Conservation (phyloP, 164 flowering plant species). For the Litsea cubeba region DNA sequence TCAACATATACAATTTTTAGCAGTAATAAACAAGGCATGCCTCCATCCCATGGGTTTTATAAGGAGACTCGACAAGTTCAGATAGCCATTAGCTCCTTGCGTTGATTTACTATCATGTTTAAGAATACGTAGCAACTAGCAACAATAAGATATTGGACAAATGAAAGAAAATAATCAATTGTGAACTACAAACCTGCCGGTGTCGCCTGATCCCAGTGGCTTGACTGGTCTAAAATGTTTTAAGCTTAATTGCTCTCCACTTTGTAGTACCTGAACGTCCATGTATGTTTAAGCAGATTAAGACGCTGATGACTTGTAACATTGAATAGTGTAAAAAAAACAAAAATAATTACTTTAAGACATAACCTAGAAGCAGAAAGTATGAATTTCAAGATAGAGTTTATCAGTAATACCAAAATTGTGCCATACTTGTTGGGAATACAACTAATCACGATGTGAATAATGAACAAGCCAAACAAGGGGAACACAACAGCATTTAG, state of each 20-base stretch:
- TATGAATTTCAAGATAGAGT: neutral
- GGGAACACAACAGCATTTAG: no score
- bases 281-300: neutral
- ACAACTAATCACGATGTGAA: no score
- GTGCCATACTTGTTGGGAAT: no score
- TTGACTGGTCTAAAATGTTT: constrained; percentile 87
- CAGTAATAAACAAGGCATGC: neutral
- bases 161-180: neutral
- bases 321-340: neutral
- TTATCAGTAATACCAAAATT: no score
- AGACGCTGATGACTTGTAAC: neutral
- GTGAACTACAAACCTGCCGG: constrained; percentile 71
- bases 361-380: neutral
- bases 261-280: constrained; percentile 46
- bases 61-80: no score
- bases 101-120: no score
- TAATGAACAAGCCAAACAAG: no score
- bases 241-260: constrained; percentile 78
- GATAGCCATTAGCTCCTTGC: no score
- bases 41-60: no score
- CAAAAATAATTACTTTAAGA: neutral
- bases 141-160: neutral
- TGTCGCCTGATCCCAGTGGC: constrained; percentile 94
- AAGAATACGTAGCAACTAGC: neutral
- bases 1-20: neutral